Evolutionary conservation across 2,329 filamentous ascomycete species (phyloP), one percentile per base, ranked within the genome.

Genomic region (Thielaviopsis ethacetica): DNA sequence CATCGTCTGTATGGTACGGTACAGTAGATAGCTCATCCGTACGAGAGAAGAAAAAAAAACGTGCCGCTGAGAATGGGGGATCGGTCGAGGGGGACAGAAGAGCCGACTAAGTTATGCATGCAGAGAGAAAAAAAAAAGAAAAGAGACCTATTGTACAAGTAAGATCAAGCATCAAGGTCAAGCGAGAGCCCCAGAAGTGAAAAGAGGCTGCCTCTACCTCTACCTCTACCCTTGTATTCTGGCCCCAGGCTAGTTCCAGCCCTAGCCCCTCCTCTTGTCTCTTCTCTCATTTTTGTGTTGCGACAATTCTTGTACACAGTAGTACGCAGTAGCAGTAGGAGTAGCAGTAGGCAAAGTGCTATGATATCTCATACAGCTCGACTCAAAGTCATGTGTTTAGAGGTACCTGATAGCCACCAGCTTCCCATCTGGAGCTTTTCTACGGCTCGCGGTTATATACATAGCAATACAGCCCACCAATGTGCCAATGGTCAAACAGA

Each of bases 331-430:
- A 17, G 5, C 13, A n/a, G n/a, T n/a, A n/a, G n/a, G n/a, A n/a
- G n/a, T n/a, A n/a, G n/a, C n/a, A n/a, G n/a, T n/a, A n/a, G n/a
- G n/a, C n/a, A n/a, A n/a, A n/a, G n/a, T n/a, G n/a, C n/a, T n/a
- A n/a, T n/a, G n/a, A n/a, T n/a, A n/a, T n/a, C n/a, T n/a, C n/a
- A n/a, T n/a, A n/a, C n/a, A n/a, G n/a, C n/a, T n/a, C n/a, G n/a
- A n/a, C n/a, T n/a, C n/a, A 34, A 34, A 49, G 44, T 51, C 57
- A 62, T 57, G 58, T 61, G 58, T 62, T 62, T 57, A 58, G 10
- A 4, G 30, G 10, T 65, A 62, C 64, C 63, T 64, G 62, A 61
- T 57, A 60, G 53, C 63, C 61, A 62, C 54, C 17, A n/a, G 1
- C 6, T 26, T 44, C 38, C 17, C 38, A n/a, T 3, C 38, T 44